Evolutionary conservation across 1,139 yeast genomes (phyloP).

Genomic region (Blastobotrys ciferrii): DNA sequence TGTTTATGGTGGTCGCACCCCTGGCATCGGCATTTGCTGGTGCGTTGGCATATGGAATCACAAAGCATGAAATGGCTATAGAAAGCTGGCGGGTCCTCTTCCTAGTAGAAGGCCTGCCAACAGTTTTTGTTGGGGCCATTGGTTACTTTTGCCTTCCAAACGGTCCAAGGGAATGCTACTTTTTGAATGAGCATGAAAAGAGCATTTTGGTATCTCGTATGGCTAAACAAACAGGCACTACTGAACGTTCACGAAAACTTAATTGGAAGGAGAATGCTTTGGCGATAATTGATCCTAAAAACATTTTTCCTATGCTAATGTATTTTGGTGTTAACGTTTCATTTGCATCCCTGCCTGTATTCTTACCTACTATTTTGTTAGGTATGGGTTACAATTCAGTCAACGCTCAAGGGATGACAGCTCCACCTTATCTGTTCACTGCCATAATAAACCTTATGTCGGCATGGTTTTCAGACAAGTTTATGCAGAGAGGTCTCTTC

Average conservation of each 20-base stretch:
- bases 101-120: constrained; percentile 41
- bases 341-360: constrained; percentile 31
- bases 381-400: constrained; percentile 32
- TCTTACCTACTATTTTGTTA: constrained; percentile 29
- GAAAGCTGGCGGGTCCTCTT: constrained; percentile 40
- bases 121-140: constrained; percentile 36
- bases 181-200: constrained; percentile 29
- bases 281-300: constrained; percentile 24
- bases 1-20: constrained; percentile 46
- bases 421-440: constrained; percentile 32
- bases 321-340: constrained; percentile 34
- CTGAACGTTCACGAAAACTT: constrained; percentile 20
- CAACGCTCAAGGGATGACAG: constrained; percentile 31
- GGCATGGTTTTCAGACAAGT: constrained; percentile 27
- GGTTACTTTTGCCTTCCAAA: too few species aligned
- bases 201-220: constrained; percentile 30
- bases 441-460: constrained; percentile 23
- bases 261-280: constrained; percentile 21
- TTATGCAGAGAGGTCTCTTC: constrained; percentile 30
- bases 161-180: constrained; percentile 42
- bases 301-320: constrained; percentile 27
- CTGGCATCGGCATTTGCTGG: constrained; percentile 35
- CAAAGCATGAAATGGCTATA: constrained; percentile 24
- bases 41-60: constrained; percentile 41
- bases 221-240: constrained; percentile 27